Conservation (phyloP, 1,139 yeast species). For the Suzukiozyma palmioleophila region DNA sequence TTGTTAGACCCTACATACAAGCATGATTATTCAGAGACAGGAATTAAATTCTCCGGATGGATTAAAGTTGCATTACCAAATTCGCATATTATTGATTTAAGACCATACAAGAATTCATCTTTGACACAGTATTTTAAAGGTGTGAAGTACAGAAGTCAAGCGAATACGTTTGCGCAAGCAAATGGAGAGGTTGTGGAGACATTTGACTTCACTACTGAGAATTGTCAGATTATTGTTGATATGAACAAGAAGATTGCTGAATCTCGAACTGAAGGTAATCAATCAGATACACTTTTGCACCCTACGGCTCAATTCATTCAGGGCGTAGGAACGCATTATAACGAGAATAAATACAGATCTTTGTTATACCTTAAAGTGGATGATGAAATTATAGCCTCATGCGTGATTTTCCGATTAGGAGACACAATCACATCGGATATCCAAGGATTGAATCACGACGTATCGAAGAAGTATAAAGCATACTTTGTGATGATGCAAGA, state of each 20-base stretch:
- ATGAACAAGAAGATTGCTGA: slow-evolving; percentile 38
- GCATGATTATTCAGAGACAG: slow-evolving; percentile 27
- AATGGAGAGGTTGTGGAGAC: slow-evolving; percentile 28
- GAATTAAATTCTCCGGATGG: slow-evolving; percentile 40
- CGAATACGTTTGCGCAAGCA: slow-evolving; percentile 27
- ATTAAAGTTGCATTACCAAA: slow-evolving; percentile 29
- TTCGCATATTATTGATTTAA: slow-evolving; percentile 37
- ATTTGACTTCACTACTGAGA: slow-evolving; percentile 19
- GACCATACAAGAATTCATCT: slow-evolving; percentile 28
- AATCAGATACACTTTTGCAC: slow-evolving; percentile 31
- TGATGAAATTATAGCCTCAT: slow-evolving; percentile 33
- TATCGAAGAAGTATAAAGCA: slow-evolving; percentile 36
- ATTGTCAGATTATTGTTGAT: slow-evolving; percentile 25
- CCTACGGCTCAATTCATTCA: slow-evolving; percentile 29
- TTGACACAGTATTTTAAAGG: slow-evolving; percentile 33
- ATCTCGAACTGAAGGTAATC: slow-evolving; percentile 30
- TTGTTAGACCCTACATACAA: slow-evolving; percentile 37
- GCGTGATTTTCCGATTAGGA: slow-evolving; percentile 39
- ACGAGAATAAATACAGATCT: slow-evolving; percentile 24
- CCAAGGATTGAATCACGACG: slow-evolving; percentile 40
- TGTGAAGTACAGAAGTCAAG: slow-evolving; percentile 37
- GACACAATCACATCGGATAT: slow-evolving; percentile 43
- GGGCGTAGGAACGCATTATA: slow-evolving; percentile 21
- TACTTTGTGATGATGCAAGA: slow-evolving; percentile 48
- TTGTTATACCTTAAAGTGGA: slow-evolving; percentile 35